Evolutionary conservation across 768 basidiomycete species (phyloP).

Genomic region (Pleurotus ostreatus): DNA sequence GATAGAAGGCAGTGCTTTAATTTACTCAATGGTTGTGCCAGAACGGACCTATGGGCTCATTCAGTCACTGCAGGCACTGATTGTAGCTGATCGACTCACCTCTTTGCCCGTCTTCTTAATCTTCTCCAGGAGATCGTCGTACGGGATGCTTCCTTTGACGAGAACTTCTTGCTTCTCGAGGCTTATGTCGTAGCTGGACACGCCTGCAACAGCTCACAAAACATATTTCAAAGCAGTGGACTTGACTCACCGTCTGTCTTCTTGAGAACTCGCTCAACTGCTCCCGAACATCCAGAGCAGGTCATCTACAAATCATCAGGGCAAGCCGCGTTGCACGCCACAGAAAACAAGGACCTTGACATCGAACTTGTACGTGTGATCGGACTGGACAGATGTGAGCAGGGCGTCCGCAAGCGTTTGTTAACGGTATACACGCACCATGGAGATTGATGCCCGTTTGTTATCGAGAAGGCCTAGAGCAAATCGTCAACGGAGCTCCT

Average conservation of each 20-base stretch:
- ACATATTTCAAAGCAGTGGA: slow-evolving; percentile 4
- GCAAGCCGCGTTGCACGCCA: neutral
- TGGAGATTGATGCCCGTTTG: neutral
- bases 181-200: slow-evolving; percentile 54
- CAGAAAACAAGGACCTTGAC: slow-evolving; percentile 58
- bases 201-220: slow-evolving; percentile 33
- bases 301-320: slow-evolving; percentile 57
- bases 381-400: slow-evolving; percentile 11
- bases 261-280: slow-evolving; percentile 68
- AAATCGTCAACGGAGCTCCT: neutral
- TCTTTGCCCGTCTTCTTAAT: slow-evolving; percentile 93
- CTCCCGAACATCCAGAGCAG: slow-evolving; percentile 83
- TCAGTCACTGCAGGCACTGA: neutral
- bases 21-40: slow-evolving; percentile 38
- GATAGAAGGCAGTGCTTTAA: neutral
- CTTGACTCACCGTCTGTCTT: slow-evolving; percentile 51
- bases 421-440: neutral
- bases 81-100: slow-evolving; percentile 35
- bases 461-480: neutral
- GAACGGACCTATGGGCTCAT: slow-evolving; percentile 33
- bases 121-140: slow-evolving; percentile 63
- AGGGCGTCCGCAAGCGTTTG: slow-evolving; percentile 1
- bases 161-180: slow-evolving; percentile 71
- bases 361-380: slow-evolving; percentile 71
- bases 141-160: slow-evolving; percentile 56